These are phyloP conservation scores for Trypanosoma theileri DNA, from an alignment of 208 protist species.

Conservation along the genomic window DNA sequence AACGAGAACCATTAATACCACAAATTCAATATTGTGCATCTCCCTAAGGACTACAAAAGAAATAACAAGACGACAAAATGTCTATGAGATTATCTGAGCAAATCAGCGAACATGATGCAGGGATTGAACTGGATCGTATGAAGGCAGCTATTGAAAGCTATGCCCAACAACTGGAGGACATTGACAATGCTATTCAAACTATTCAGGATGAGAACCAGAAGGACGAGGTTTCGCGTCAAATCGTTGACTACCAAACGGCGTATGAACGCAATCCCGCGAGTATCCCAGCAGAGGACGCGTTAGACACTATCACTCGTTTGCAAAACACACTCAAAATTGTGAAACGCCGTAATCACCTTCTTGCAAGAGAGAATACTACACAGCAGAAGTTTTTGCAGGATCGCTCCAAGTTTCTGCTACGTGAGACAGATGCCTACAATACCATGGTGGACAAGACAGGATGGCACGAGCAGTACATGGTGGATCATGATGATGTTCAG, in stretches of 20 bases:
- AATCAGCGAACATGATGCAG: constrained; percentile 28
- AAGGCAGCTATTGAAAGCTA: constrained; percentile 57
- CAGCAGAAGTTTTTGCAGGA: constrained; percentile 64
- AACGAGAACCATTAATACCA: no score
- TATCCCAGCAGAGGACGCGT: constrained; percentile 81
- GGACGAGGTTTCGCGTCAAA: constrained; percentile 66
- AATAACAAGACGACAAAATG: not conserved
- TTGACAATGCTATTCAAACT: constrained; percentile 41
- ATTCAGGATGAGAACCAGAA: constrained; percentile 73
- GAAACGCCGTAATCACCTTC: constrained; percentile 71
- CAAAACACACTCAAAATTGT: constrained; percentile 89
- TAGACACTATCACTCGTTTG: constrained; percentile 80
- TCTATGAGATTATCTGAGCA: not conserved
- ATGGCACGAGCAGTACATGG: constrained; percentile 50
- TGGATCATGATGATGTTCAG: constrained; percentile 39
- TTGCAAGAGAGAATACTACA: constrained; percentile 66
- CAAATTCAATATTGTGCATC: no score
- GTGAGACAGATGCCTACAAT: constrained; percentile 42
- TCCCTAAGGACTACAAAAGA: not conserved
- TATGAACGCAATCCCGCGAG: constrained; percentile 34
- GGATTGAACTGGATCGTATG: constrained; percentile 63
- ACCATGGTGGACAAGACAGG: constrained; percentile 59
- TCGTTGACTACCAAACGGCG: constrained; percentile 59
- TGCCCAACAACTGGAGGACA: constrained; percentile 43
- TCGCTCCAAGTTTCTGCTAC: constrained; percentile 53